These are phyloP conservation scores for Erythrophleum fordii DNA, from an alignment of 306 rosid genomes.

Conservation along the genomic window DNA sequence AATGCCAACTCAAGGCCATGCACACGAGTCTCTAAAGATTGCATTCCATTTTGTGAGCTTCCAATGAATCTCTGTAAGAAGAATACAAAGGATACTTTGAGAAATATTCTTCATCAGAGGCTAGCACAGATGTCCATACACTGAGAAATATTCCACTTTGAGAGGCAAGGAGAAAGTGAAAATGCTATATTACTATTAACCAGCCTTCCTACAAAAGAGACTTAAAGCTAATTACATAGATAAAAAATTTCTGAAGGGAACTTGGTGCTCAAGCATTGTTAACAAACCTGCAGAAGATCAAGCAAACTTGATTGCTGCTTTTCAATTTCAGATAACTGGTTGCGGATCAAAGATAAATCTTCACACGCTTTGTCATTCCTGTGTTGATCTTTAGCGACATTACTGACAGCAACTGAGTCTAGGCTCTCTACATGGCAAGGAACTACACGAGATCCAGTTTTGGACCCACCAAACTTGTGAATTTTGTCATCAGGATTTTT, in stretches of 20 bases:
- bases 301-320: constrained; percentile 76
- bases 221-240: constrained; percentile 2
- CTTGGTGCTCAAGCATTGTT: constrained; percentile 19
- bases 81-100: constrained; percentile 2
- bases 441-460: constrained; percentile 80
- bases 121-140: neutral
- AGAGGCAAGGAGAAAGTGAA: neutral
- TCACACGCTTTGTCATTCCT: constrained; percentile 60
- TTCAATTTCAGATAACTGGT: constrained; percentile 78
- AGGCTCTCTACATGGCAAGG: constrained; percentile 64
- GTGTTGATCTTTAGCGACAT: constrained; percentile 47
- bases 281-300: constrained; percentile 85
- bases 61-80: constrained; percentile 74
- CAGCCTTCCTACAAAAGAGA: neutral
- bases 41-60: constrained; percentile 87
- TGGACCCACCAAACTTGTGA: constrained; percentile 54
- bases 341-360: constrained; percentile 69
- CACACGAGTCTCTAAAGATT: constrained; percentile 71
- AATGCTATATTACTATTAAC: neutral
- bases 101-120: neutral
- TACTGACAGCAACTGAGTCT: constrained; percentile 50
- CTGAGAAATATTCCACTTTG: too few relatives aligned
- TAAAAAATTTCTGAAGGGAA: neutral
- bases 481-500: constrained; percentile 61
- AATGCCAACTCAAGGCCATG: constrained; percentile 81